These are phyloP conservation scores for Colletotrichum lindemuthianum DNA, from an alignment of 2,329 filamentous ascomycete genomes.

Conservation along the genomic window DNA sequence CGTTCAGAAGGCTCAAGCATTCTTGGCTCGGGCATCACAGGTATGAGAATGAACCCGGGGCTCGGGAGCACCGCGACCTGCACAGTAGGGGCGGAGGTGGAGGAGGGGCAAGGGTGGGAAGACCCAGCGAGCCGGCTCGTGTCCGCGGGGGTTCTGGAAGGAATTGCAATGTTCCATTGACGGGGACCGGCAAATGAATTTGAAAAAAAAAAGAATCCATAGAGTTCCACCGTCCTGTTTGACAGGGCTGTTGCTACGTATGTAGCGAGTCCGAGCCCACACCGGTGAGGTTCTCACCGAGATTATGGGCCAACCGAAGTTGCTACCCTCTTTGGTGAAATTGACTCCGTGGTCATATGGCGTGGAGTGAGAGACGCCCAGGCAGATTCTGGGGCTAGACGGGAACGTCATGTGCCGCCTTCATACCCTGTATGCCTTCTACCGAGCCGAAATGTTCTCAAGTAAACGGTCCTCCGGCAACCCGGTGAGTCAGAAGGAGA, in stretches of 20 bases:
- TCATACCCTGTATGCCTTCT: constrained; percentile 15
- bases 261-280: not conserved
- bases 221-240: constrained; percentile 20
- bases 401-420: constrained; percentile 8
- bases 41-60: constrained; percentile 16
- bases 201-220: constrained; percentile 10
- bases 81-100: constrained; percentile 2
- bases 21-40: constrained; percentile 13
- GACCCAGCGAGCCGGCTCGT: constrained; percentile 25
- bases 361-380: too few relatives aligned
- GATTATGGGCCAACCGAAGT: not conserved
- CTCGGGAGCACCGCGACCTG: constrained; percentile 26
- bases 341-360: too few relatives aligned
- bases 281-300: constrained; percentile 32
- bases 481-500: constrained; percentile 28
- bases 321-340: too few relatives aligned
- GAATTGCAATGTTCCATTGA: constrained; percentile 19
- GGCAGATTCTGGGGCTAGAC: not conserved
- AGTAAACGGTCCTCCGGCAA: constrained; percentile 15
- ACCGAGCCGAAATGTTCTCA: constrained; percentile 23
- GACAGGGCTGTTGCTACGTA: constrained; percentile 9
- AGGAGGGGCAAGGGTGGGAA: not conserved
- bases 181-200: constrained; percentile 25
- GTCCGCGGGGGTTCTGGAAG: constrained; percentile 26
- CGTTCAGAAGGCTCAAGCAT: constrained; percentile 15